Percentiles rank a stretch among this genome's conserved stretches.
These are phyloP conservation scores for Colletotrichum liriopes DNA, from an alignment of 2,329 filamentous ascomycete species.

Conservation along the genomic window DNA sequence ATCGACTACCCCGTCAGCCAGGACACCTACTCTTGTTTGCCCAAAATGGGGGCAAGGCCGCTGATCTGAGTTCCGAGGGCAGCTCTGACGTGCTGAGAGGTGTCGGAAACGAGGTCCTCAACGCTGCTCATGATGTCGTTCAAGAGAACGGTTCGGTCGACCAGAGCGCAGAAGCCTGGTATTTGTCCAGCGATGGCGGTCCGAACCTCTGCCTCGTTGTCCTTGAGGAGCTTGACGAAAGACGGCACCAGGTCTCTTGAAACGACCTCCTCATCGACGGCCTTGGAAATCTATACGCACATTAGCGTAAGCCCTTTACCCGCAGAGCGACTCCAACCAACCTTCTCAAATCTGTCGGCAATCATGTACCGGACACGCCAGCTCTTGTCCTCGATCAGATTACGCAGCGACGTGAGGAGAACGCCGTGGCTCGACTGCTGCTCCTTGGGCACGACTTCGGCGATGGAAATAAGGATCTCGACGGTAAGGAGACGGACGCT, in stretches of 20 bases:
- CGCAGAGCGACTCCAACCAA: slow-evolving; percentile 52
- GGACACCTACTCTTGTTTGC: slow-evolving; percentile 95
- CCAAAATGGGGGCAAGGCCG: slow-evolving; percentile 94
- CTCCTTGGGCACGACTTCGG: slow-evolving; percentile 97
- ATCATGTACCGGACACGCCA: slow-evolving; percentile 99
- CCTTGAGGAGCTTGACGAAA: slow-evolving; percentile 97
- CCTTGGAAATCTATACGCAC: slow-evolving; percentile 86
- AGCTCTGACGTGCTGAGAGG: slow-evolving; percentile 95
- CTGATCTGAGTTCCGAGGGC: slow-evolving; percentile 97
- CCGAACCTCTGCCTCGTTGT: slow-evolving; percentile 96
- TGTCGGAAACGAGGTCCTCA: slow-evolving; percentile 95
- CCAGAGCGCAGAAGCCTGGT: slow-evolving; percentile 92
- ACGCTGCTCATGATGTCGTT: slow-evolving; percentile 97
- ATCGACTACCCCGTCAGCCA: not conserved
- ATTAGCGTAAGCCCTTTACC: slow-evolving; percentile 42
- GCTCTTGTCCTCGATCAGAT: slow-evolving; percentile 98
- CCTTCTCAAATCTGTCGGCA: slow-evolving; percentile 98
- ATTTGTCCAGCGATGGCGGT: slow-evolving; percentile 98
- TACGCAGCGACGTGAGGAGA: slow-evolving; percentile 89
- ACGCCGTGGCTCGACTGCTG: slow-evolving; percentile 97
- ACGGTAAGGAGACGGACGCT: slow-evolving; percentile 96
- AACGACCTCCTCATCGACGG: slow-evolving; percentile 97
- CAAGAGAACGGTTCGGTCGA: slow-evolving; percentile 89
- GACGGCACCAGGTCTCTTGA: slow-evolving; percentile 94
- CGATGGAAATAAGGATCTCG: slow-evolving; percentile 95